Conservation (phyloP, 23 red algal species). For the Gracilaria gracilis region DNA sequence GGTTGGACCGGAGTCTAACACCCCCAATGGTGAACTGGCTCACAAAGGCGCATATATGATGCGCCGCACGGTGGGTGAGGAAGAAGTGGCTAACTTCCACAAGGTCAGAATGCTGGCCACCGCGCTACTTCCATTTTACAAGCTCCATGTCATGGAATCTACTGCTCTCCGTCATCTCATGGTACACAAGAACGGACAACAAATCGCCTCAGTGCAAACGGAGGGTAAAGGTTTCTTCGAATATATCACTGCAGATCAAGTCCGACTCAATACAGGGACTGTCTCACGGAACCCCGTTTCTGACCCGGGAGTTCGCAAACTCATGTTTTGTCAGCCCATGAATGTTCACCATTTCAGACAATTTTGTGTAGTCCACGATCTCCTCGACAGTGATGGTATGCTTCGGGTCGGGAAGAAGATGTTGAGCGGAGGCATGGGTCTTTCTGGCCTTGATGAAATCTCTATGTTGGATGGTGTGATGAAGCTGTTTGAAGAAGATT, state of each 20-base stretch:
- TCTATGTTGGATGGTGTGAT: conserved; percentile 30
- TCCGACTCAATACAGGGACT: conserved; percentile 51
- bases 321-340: conserved; percentile 60
- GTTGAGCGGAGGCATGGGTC: conserved; percentile 41
- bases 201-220: not conserved
- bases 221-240: not conserved
- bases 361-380: not conserved
- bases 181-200: not conserved
- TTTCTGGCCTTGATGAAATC: conserved; percentile 49
- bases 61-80: conserved; percentile 47
- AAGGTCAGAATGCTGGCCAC: conserved; percentile 2
- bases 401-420: conserved; percentile 10
- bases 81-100: conserved; percentile 29
- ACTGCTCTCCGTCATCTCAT: not conserved
- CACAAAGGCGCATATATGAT: conserved; percentile 36
- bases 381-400: conserved; percentile 22
- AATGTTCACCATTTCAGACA: conserved; percentile 18
- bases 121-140: conserved; percentile 23
- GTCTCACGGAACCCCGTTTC: not conserved
- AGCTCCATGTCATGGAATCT: conserved; percentile 6
- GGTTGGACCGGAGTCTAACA: conserved; percentile 6
- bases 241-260: not conserved
- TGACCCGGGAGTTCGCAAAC: not conserved
- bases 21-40: conserved; percentile 13
- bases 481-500: conserved; percentile 57